phyloP scores from a whole-genome alignment of 2,329 filamentous ascomycete genomes.

The Graphilbum ipis-grandicollis region DNA sequence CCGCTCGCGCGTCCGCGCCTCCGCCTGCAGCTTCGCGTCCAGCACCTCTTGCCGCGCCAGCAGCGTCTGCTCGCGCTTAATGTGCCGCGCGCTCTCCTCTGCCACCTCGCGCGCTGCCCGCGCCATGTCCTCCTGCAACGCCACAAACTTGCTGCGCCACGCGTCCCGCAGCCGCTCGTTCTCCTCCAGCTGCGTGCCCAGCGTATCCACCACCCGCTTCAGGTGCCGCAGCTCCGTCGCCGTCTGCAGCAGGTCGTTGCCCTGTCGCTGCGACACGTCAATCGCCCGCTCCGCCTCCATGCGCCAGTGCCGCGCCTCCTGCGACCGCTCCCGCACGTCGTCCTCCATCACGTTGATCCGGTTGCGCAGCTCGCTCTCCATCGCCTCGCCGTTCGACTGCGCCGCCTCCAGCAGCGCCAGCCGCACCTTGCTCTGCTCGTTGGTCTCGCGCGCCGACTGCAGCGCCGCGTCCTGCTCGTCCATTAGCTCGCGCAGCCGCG shows the following conservation, averaged over 20 bases:
- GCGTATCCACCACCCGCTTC: constrained; percentile 52
- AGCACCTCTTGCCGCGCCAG: constrained; percentile 66
- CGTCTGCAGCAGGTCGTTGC: constrained; percentile 29
- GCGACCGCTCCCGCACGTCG: constrained; percentile 35
- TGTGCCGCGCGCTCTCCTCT: constrained; percentile 64
- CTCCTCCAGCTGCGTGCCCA: constrained; percentile 68
- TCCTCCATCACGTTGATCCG: constrained; percentile 34
- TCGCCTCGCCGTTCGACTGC: constrained; percentile 38
- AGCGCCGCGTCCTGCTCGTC: constrained; percentile 55
- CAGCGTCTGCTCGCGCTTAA: constrained; percentile 62
- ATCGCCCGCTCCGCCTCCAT: constrained; percentile 42
- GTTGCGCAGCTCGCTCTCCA: constrained; percentile 36
- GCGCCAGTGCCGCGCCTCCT: constrained; percentile 43
- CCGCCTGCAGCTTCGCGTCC: constrained; percentile 58
- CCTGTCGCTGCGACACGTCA: constrained; percentile 29
- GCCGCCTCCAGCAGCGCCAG: constrained; percentile 51
- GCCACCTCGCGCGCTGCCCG: constrained; percentile 62
- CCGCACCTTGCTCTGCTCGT: constrained; percentile 39
- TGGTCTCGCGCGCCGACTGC: constrained; percentile 37
- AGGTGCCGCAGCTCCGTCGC: constrained; percentile 53
- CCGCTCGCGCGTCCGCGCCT: constrained; percentile 51
- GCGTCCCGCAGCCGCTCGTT: constrained; percentile 69
- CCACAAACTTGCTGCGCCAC: constrained; percentile 70
- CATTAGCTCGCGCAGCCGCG: constrained; percentile 45
- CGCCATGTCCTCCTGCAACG: constrained; percentile 75